phyloP scores from a whole-genome alignment of 768 basidiomycete genomes.

The Trametopsis cervina region DNA sequence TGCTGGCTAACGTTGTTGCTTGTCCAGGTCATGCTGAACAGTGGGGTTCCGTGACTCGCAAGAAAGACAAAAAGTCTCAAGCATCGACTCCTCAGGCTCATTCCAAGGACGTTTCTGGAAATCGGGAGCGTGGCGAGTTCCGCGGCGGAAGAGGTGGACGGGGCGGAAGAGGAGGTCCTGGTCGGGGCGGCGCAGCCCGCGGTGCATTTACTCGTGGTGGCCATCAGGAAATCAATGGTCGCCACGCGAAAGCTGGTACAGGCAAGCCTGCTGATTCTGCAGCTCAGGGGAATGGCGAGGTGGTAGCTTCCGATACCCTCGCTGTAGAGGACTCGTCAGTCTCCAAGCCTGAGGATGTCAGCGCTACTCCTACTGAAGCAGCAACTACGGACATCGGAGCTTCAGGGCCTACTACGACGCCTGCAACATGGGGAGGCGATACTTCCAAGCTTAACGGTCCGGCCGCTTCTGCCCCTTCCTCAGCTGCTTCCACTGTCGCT shows the following conservation, averaged over 20 bases:
- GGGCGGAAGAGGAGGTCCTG: constrained; percentile 45
- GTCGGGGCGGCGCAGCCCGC: constrained; percentile 33
- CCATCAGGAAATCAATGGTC: constrained; percentile 31
- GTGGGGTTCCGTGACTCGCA: constrained; percentile 79
- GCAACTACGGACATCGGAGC: constrained; percentile 24
- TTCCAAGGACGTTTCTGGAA: constrained; percentile 46
- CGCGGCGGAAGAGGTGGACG: constrained; percentile 62
- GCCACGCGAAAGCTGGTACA: constrained; percentile 28
- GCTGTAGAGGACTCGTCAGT: constrained; percentile 14
- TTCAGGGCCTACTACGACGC: constrained; percentile 22
- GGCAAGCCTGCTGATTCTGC: constrained; percentile 13
- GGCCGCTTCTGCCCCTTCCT: constrained; percentile 22
- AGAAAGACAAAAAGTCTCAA: constrained; percentile 74
- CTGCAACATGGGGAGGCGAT: constrained; percentile 24
- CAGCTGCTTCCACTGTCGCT: constrained; percentile 23
- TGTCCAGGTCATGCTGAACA: constrained; percentile 61
- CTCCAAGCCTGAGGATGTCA: constrained; percentile 15
- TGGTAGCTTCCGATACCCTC: constrained; percentile 1
- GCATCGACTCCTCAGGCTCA: constrained; percentile 29
- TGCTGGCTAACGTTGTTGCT: constrained; percentile 6
- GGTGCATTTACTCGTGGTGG: constrained; percentile 43
- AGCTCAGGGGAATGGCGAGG: constrained; percentile 1
- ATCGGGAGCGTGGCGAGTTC: constrained; percentile 41
- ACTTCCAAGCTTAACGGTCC: constrained; percentile 21
- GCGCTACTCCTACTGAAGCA: constrained; percentile 25